phyloP scores from a whole-genome alignment of 345 rosid species.

The Euphorbia pulcherrima region DNA sequence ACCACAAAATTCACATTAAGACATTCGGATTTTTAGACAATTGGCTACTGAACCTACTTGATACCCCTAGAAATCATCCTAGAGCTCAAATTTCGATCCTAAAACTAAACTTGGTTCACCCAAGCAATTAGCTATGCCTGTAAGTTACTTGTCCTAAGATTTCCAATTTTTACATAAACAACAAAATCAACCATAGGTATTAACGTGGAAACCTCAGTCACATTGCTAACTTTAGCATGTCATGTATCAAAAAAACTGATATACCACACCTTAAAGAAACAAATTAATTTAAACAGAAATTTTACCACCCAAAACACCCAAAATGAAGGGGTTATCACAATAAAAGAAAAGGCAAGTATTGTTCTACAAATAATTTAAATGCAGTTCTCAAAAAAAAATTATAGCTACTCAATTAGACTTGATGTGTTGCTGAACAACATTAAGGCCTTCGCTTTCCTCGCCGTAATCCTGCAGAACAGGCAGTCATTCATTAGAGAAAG shows the following conservation, averaged over 20 bases:
- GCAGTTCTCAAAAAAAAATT: not conserved
- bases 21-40: too few species aligned
- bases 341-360: not conserved
- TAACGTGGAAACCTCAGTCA: not conserved
- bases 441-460: conserved; percentile 53
- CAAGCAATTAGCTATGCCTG: not conserved
- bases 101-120: too few species aligned
- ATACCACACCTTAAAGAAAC: not conserved
- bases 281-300: not conserved
- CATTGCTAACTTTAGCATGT: not conserved
- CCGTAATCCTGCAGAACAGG: conserved; percentile 50
- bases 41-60: too few species aligned
- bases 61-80: too few species aligned
- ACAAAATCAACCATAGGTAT: not conserved
- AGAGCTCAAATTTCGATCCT: too few species aligned
- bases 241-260: not conserved
- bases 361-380: not conserved
- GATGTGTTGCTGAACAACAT: conserved; percentile 45
- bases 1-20: too few species aligned
- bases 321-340: not conserved
- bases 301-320: not conserved
- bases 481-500: not conserved
- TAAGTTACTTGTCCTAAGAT: not conserved
- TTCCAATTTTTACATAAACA: not conserved
- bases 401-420: conserved; percentile 36